Evolutionary conservation across 2,329 filamentous ascomycete species (phyloP), one percentile per base, ranked within the genome.

Genomic region (Alternaria infectoria): DNA sequence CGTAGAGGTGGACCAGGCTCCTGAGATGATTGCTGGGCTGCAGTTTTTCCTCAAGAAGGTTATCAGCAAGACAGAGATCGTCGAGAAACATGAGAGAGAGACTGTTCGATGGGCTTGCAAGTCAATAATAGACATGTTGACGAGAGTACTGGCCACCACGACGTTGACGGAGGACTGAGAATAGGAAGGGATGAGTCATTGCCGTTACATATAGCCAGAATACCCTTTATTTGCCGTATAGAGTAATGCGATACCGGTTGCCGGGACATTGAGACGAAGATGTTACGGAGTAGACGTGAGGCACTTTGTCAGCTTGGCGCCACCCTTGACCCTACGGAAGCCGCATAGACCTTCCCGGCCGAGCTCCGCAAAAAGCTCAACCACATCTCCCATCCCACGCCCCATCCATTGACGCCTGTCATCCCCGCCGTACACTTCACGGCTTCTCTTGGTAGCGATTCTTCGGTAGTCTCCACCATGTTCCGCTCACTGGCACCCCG

Each of bases 41-140:
- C 89, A 91, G 65, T 96, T 90, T 79, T 96, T 97, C 75, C 74
- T 98, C 56, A 88, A 88, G 74, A 93, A 91, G 77, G 87, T 91
- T 47, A 86, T 97, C 15, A 84, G 87, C 5, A 91, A 89, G 76
- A 91, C 90, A 1, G 87, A 88, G 4, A 76, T 83, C 28, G 79
- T 79, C 6, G 80, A 80, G 32, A 83, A 82, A 62, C 80, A 81
- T 50, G 87, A 90, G 69, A 82, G 78, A 67, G 85, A 85, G 59
- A 77, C 83, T 13, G 80, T 90, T 3, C 77, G 74, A 64, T 81
- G 80, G 74, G 84, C 81, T 3, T 83, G 81, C 64, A 75, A 75
- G 56, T 71, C 78, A 15, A 77, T 80, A 4, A 73, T 72, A 57
- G 76, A 78, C 56, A 77, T 79, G 66, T 66, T 84, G 66, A 74